phyloP scores from a whole-genome alignment of 805 yeast species.

The Monosporozyma unispora region DNA sequence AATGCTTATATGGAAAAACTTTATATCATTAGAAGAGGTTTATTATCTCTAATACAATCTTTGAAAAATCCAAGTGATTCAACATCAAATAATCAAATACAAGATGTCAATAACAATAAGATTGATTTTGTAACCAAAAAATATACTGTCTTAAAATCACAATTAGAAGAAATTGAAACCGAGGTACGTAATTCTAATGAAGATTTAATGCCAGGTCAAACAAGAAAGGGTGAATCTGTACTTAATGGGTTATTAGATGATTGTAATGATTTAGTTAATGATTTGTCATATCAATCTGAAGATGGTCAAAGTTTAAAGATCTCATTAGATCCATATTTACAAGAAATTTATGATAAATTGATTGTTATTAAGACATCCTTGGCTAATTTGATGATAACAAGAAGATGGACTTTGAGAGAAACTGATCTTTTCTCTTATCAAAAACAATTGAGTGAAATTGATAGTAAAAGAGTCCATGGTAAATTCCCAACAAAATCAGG shows the following conservation, averaged over 20 bases:
- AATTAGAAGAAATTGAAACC: slow-evolving; percentile 37
- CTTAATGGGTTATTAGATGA: slow-evolving; percentile 74
- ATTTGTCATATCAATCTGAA: slow-evolving; percentile 40
- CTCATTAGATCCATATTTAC: slow-evolving; percentile 42
- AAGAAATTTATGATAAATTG: slow-evolving; percentile 54
- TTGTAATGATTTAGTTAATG: slow-evolving; percentile 65
- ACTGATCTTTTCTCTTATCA: slow-evolving; percentile 87
- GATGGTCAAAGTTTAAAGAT: slow-evolving; percentile 15
- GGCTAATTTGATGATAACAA: slow-evolving; percentile 77
- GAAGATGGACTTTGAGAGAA: slow-evolving; percentile 96
- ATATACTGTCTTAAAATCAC: slow-evolving; percentile 28
- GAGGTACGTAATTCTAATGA: slow-evolving; percentile 47
- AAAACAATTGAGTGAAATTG: slow-evolving; percentile 62
- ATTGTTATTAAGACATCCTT: slow-evolving; percentile 59
- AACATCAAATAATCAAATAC: slow-evolving; percentile 16
- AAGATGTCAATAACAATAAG: slow-evolving; percentile 6
- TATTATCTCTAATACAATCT: slow-evolving; percentile 44
- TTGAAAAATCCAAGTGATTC: neutral
- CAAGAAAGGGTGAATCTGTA: slow-evolving; percentile 37
- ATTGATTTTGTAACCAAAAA: slow-evolving; percentile 20
- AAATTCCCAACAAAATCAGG: slow-evolving; percentile 36
- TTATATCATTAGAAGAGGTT: slow-evolving; percentile 51
- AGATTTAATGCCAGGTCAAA: slow-evolving; percentile 7
- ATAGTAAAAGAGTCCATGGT: slow-evolving; percentile 59
- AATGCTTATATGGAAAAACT: slow-evolving; percentile 48